Evolutionary conservation across 2,329 filamentous ascomycete genomes (phyloP).

Genomic region (Sordariomycetes sp.): DNA sequence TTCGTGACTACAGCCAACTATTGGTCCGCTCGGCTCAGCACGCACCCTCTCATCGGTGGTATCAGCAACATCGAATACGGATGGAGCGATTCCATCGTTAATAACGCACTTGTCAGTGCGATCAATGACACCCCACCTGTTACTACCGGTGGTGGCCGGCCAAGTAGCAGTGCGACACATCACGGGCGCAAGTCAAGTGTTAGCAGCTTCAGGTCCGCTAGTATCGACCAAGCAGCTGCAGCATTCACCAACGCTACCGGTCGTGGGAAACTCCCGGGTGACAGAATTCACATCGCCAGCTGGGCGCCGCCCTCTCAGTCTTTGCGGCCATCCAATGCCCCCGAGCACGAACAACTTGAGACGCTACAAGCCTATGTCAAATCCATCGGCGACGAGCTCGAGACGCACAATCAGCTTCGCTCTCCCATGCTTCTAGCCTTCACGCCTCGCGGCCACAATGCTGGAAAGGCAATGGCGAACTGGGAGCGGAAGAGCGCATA

Average conservation of each 20-base stretch:
- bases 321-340: slow-evolving; percentile 71
- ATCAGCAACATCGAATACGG: slow-evolving; percentile 97
- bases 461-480: slow-evolving; percentile 79
- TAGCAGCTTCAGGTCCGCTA: slow-evolving; percentile 44
- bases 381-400: slow-evolving; percentile 76
- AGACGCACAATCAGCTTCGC: slow-evolving; percentile 80
- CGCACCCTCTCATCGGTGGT: slow-evolving; percentile 84
- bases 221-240: slow-evolving; percentile 50
- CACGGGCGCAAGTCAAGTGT: slow-evolving; percentile 31
- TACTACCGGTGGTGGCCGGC: no score
- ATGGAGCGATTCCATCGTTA: slow-evolving; percentile 81
- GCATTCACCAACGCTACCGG: slow-evolving; percentile 36
- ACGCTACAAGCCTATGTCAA: slow-evolving; percentile 71
- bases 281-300: slow-evolving; percentile 74
- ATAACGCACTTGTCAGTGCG: slow-evolving; percentile 42
- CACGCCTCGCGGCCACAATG: slow-evolving; percentile 73
- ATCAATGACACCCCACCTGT: slow-evolving; percentile 38
- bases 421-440: slow-evolving; percentile 84
- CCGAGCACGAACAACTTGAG: slow-evolving; percentile 73
- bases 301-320: slow-evolving; percentile 87
- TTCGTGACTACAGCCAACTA: slow-evolving; percentile 95
- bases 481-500: slow-evolving; percentile 97
- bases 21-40: slow-evolving; percentile 91
- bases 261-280: slow-evolving; percentile 63
- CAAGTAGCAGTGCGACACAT: slow-evolving; percentile 35